A percentile compares a stretch with the other conserved stretches of the same genome.
Evolutionary conservation across 2,329 filamentous ascomycete genomes (phyloP).

Genomic region (Paecilomyces fulvus): DNA sequence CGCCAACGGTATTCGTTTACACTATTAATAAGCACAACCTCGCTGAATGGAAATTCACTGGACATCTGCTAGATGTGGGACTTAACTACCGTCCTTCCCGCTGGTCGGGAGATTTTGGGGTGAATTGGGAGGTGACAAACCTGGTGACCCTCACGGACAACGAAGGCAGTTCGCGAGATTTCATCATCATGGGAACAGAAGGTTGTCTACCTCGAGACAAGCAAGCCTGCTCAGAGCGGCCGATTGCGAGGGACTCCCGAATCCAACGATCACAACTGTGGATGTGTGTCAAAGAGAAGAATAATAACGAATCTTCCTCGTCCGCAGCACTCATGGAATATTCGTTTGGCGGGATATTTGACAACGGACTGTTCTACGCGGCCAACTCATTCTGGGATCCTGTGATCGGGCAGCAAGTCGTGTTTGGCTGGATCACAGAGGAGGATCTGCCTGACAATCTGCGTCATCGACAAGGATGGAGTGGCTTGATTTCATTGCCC

Average conservation of each 20-base stretch:
- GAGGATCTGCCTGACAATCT: constrained; percentile 39
- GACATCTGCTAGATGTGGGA: constrained; percentile 34
- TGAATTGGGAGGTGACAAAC: constrained; percentile 46
- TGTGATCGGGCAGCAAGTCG: constrained; percentile 29
- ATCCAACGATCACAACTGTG: constrained; percentile 33
- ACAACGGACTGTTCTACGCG: constrained; percentile 43
- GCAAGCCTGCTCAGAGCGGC: background rate
- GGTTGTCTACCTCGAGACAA: constrained; percentile 21
- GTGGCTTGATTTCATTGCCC: constrained; percentile 41
- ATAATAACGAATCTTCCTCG: background rate
- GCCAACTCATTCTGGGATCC: constrained; percentile 44
- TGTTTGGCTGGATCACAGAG: constrained; percentile 46
- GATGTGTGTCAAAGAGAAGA: constrained; percentile 27
- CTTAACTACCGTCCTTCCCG: constrained; percentile 31
- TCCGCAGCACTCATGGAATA: constrained; percentile 21
- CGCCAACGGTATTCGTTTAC: constrained; percentile 43
- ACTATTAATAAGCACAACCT: constrained; percentile 32
- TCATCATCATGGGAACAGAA: constrained; percentile 41
- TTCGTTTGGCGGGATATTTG: constrained; percentile 38
- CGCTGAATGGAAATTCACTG: constrained; percentile 38
- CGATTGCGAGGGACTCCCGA: constrained; percentile 12
- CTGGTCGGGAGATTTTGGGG: constrained; percentile 44
- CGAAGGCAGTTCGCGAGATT: constrained; percentile 23
- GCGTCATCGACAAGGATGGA: constrained; percentile 42
- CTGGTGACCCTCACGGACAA: constrained; percentile 35